Base-by-base conservation (phyloP, 176 grass and related monocot genomes). In the Oryza officinalis region DNA sequence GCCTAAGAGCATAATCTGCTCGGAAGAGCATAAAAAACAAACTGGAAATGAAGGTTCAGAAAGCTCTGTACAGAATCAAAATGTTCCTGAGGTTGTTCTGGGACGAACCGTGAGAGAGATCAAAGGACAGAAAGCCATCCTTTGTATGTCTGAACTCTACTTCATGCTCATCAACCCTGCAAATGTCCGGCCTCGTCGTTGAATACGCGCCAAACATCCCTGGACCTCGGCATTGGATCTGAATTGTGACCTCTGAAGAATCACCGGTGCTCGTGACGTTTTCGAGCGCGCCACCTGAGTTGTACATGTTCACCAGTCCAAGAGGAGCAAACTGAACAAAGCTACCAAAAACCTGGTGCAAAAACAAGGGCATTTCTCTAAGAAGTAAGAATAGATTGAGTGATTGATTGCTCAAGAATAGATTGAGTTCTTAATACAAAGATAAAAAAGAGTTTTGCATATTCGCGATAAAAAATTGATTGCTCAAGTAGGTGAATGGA, bases 261-360 rank as follows among this genome's bases (percentile, higher is more conserved):
- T 74, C 63, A 82, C 35, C 8, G 0, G 4, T 40, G 27, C 63
- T 41, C 8, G 25, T 31, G 15, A 86, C 6, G 45, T 81, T 64
- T 4, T 85, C 41, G 12, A 93, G 35, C 12, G 91, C 77, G 20
- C 91, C 91, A 52, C 91, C 81, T 0, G 87, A 93, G 45, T 93
- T 93, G 74, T 82, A 93, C 91, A 93, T 93, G 69, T 90, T 82
- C 9, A 90, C 63, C 60, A 90, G 63, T 57, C 91, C 85, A 7
- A 90, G 43, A 43, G 88, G 85, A 0, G 91, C 81, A 32, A 93
- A 85, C n/a, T 7, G 66, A 43, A 92, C 30, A 47, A 37, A 26
- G 1, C 17, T 64, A 27, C 43, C 9, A 38, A 80, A 84, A 18
- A 67, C 59, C 90, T 92, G 84, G 27, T 33, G 30, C 22, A 33